phyloP scores from a whole-genome alignment of 305 asterid species.

The Fraxinus floribunda region DNA sequence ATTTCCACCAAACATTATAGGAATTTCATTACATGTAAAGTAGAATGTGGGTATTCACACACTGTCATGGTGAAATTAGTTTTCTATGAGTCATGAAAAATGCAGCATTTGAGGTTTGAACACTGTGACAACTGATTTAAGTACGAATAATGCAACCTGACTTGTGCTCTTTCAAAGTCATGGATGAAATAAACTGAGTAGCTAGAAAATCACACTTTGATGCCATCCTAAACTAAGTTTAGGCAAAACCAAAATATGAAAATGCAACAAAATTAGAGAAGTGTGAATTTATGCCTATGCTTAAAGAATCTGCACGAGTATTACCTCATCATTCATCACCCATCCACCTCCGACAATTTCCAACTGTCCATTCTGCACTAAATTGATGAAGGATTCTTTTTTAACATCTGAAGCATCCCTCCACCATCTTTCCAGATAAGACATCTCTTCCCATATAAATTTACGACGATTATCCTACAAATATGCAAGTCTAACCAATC shows the following conservation, averaged over 20 bases:
- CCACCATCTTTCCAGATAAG: slow-evolving; percentile 99
- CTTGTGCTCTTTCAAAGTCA: not conserved
- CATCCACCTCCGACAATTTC: slow-evolving; percentile 99
- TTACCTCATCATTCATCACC: slow-evolving; percentile 99
- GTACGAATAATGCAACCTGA: slow-evolving; percentile 9
- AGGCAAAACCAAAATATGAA: slow-evolving; percentile 17
- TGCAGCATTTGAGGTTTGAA: slow-evolving; percentile 10
- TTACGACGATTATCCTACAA: slow-evolving; percentile 76
- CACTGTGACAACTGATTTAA: not conserved
- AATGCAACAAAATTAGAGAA: slow-evolving; percentile 1
- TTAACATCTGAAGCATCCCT: slow-evolving; percentile 75
- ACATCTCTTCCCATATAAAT: slow-evolving; percentile 99
- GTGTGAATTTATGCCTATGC: not conserved
- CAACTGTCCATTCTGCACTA: slow-evolving; percentile 83
- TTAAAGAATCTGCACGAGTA: slow-evolving; percentile 11
- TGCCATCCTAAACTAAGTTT: slow-evolving; percentile 18
- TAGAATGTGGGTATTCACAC: not conserved
- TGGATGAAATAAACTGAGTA: not conserved
- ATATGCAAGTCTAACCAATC: slow-evolving; percentile 16
- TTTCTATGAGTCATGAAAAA: not conserved
- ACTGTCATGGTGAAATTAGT: not conserved
- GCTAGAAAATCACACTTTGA: slow-evolving; percentile 3
- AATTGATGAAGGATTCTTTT: slow-evolving; percentile 66
- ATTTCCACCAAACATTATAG: not conserved
- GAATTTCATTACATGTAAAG: not conserved